phyloP scores from a whole-genome alignment of 495 filamentous ascomycete species.

The Penicillium fimorum region DNA sequence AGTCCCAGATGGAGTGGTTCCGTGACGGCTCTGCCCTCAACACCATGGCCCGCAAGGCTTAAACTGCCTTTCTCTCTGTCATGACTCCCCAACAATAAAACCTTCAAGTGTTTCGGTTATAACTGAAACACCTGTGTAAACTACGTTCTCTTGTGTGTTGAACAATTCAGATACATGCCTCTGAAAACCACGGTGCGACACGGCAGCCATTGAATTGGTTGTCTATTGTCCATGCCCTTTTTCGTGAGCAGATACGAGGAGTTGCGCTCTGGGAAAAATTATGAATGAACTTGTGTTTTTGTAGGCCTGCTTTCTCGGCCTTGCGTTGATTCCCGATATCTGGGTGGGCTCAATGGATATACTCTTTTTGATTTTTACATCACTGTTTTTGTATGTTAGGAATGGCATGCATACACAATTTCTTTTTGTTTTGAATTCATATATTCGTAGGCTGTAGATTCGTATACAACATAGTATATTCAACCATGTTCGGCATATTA shows the following conservation, averaged over 20 bases:
- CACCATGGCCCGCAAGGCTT: slow-evolving; percentile 84
- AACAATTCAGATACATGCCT: slow-evolving; percentile 15
- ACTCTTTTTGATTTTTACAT: slow-evolving; percentile 41
- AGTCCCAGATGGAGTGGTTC: slow-evolving; percentile 97
- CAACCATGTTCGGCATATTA: background rate
- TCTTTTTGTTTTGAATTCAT: slow-evolving; percentile 17
- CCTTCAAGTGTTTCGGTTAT: slow-evolving; percentile 11
- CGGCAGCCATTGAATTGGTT: background rate
- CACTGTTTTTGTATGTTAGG: slow-evolving; percentile 44
- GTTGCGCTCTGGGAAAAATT: slow-evolving; percentile 42
- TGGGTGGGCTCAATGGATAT: slow-evolving; percentile 50
- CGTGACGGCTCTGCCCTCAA: slow-evolving; percentile 94
- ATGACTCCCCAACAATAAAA: slow-evolving; percentile 9
- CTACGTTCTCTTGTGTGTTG: slow-evolving; percentile 15
- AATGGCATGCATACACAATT: slow-evolving; percentile 44
- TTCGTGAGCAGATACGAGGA: slow-evolving; percentile 34
- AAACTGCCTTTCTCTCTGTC: slow-evolving; percentile 24
- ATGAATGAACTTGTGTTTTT: slow-evolving; percentile 42
- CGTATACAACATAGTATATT: background rate
- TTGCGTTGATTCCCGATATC: slow-evolving; percentile 36
- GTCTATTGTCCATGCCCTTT: slow-evolving; percentile 17
- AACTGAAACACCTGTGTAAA: slow-evolving; percentile 9
- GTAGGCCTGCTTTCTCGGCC: slow-evolving; percentile 25
- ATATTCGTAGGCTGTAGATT: background rate
- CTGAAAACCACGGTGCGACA: background rate